These are phyloP conservation scores for Quercus lobata DNA, from an alignment of 331 rosid species.

Conservation along the genomic window DNA sequence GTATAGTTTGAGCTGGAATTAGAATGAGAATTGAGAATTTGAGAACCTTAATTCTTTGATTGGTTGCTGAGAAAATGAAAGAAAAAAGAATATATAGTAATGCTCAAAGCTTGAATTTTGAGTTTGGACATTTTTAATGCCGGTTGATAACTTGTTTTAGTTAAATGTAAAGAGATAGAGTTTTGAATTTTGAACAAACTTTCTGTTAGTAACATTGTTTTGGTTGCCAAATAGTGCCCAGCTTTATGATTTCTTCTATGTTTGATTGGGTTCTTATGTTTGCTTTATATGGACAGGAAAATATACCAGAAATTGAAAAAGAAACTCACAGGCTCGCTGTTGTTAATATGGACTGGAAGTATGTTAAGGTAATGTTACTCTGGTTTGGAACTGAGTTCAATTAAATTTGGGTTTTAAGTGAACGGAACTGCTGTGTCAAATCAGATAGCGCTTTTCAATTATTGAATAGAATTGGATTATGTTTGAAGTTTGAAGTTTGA, in stretches of 20 bases:
- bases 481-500: background rate
- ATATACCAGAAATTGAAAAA: constrained; percentile 50
- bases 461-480: background rate
- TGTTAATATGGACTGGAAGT: constrained; percentile 91
- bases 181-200: no score
- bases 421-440: background rate
- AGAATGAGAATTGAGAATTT: background rate
- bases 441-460: background rate
- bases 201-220: background rate
- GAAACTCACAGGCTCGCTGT: constrained; percentile 83
- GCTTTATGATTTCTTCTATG: background rate
- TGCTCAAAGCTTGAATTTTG: background rate
- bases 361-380: constrained; percentile 57
- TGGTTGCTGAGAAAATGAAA: background rate
- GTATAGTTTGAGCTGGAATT: constrained; percentile 24
- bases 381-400: background rate
- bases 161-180: background rate
- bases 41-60: background rate
- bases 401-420: background rate
- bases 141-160: background rate
- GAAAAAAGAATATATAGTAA: background rate
- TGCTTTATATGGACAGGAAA: constrained; percentile 40
- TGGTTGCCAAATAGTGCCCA: background rate
- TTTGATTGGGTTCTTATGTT: background rate
- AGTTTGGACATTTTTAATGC: background rate